Evolutionary conservation across 805 yeast genomes (phyloP), one percentile per base, ranked within the genome.

Genomic region (Wickerhamomyces hampshirensis): DNA sequence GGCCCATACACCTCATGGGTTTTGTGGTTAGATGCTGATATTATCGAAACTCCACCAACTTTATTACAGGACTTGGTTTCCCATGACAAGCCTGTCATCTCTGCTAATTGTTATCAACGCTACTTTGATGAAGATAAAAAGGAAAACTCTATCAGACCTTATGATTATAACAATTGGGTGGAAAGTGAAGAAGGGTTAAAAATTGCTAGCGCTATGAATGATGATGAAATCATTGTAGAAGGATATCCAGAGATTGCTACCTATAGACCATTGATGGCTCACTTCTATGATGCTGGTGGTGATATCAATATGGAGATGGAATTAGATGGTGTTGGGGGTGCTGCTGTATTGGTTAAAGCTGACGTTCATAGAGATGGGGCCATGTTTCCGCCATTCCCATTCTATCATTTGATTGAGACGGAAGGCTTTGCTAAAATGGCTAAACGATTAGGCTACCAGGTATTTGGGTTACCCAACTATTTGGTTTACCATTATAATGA

Each of bases 361-460:
- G 97, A 89, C 49, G 99, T 93, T 36, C 99, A 93, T 63, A 75
- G 98, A 59, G 98, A 93, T 60, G 99, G 99, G 34, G 98, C 98
- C 37, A 91, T 93, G 97, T 93, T 93, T 76, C 98, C 99, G 13
- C 85, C 94, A 33, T 93, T 93, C 76, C 93, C 98, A 42, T 93
- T 93, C 69, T 89, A 91, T 60, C 95, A 93, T 60, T 71, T 93
- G 60, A 88, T 93, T 46, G 98, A 93, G 67, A 89, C 97, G 8
- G 98, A 93, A 64, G 98, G 98, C 13, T 93, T 93, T 63, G 97
- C 93, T n/a, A 83, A 82, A 61, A 93, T 93, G 98, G 96, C 96
- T 30, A 87, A 88, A 61, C 71, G 98, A 50, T 70, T 93, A 44
- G 95, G 95, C 23, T 89, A 93, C 62, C 84, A 82, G 51, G 88